Percentiles rank a stretch among this genome's conserved stretches.
These are phyloP conservation scores for Elsinoe australis DNA, from an alignment of 2,329 filamentous ascomycete species.

Conservation along the genomic window DNA sequence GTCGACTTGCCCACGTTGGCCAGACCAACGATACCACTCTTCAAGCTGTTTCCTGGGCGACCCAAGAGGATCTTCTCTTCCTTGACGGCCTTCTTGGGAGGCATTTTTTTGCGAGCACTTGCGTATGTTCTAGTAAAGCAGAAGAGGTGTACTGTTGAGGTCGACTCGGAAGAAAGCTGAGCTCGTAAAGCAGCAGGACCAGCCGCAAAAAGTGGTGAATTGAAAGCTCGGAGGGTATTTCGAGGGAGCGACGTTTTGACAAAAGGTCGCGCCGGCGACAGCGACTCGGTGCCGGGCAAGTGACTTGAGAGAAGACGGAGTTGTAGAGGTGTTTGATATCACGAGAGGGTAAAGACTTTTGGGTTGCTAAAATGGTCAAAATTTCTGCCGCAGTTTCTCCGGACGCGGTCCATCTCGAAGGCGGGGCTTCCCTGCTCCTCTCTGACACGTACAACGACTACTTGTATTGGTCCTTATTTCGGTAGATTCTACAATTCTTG, in stretches of 20 bases:
- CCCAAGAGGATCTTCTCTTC: constrained; percentile 97
- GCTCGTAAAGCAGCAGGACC: constrained; percentile 3
- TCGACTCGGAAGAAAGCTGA: constrained; percentile 3
- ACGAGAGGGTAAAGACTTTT: background rate
- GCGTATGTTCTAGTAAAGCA: constrained; percentile 44
- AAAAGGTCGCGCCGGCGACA: background rate
- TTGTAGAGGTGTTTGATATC: background rate
- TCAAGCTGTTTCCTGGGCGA: constrained; percentile 93
- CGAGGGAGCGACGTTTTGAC: constrained; percentile 10
- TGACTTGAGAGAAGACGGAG: background rate
- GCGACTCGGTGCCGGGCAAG: background rate
- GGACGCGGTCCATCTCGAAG: background rate
- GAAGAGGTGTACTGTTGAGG: constrained; percentile 1
- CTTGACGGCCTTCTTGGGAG: constrained; percentile 84
- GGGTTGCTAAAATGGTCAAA: constrained; percentile 17
- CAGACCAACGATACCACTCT: constrained; percentile 96
- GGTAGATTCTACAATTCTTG: too few relatives aligned
- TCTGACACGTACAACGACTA: too few relatives aligned
- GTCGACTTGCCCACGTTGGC: constrained; percentile 99
- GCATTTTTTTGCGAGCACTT: constrained; percentile 66
- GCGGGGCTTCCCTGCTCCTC: background rate
- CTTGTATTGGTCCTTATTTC: background rate
- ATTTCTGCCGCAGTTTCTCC: constrained; percentile 7
- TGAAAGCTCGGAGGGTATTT: background rate
- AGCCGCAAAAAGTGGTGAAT: constrained; percentile 11